Conservation (phyloP, 768 basidiomycete species). For the Phylloporus sp. region DNA sequence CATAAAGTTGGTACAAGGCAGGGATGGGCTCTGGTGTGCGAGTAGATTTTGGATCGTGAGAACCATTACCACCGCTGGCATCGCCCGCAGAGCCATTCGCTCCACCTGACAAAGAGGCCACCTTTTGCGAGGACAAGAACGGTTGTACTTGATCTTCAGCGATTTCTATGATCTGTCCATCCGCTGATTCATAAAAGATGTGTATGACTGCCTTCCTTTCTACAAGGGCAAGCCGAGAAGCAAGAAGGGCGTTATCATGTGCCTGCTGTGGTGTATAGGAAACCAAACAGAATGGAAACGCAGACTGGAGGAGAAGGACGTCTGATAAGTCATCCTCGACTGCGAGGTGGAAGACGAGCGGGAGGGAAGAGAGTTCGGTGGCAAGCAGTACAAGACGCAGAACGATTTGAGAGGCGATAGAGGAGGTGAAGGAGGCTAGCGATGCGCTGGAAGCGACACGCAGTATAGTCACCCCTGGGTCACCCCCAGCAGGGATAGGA, state of each 20-base stretch:
- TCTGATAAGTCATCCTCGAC: constrained; percentile 66
- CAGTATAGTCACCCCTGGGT: constrained; percentile 56
- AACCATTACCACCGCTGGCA: not conserved
- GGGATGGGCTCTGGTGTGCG: constrained; percentile 9
- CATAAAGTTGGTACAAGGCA: constrained; percentile 54
- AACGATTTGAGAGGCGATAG: constrained; percentile 47
- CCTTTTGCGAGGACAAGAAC: constrained; percentile 53
- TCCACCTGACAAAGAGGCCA: constrained; percentile 28
- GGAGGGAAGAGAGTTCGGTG: constrained; percentile 58
- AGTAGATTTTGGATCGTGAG: not conserved
- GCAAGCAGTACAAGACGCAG: constrained; percentile 65
- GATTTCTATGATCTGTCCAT: constrained; percentile 46
- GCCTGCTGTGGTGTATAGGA: constrained; percentile 77
- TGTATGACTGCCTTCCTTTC: constrained; percentile 82
- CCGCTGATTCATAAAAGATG: constrained; percentile 56
- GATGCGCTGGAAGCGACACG: constrained; percentile 37
- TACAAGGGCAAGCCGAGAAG: constrained; percentile 69
- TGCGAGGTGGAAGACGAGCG: constrained; percentile 72
- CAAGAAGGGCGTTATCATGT: constrained; percentile 86
- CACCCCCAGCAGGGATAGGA: constrained; percentile 59
- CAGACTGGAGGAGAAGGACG: constrained; percentile 71
- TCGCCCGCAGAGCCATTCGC: constrained; percentile 27
- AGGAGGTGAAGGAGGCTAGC: constrained; percentile 60
- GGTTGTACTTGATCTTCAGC: constrained; percentile 54
- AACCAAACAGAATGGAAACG: constrained; percentile 77